Base-by-base conservation (phyloP, 2,329 filamentous ascomycete genomes). In the Talaromyces amestolkiae region DNA sequence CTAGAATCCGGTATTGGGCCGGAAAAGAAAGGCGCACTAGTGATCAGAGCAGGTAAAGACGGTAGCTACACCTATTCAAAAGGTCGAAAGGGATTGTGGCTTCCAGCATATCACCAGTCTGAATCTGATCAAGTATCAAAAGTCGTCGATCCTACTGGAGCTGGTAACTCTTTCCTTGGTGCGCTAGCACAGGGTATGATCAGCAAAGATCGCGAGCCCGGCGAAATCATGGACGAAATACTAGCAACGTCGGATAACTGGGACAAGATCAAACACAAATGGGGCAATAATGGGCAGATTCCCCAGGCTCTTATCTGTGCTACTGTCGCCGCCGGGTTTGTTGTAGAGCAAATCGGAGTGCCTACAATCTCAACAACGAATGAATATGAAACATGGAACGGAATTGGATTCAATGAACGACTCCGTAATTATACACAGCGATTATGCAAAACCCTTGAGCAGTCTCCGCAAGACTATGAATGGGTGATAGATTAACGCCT, bases 91-190 rank as follows among this genome's bases (percentile, higher is more conserved):
- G 74, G 72, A 71, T 80, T 84, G 66, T 96, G 92, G 91, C 79
- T 97, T 27, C 91, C 91, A 13, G 91, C 93, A 8, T 94, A 90
- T 73, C 91, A 93, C 70, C 76, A 74, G 70, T 78, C 74, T 22
- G 70, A 67, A 54, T 65, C 66, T 27, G 69, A 76, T 0, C 74
- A 72, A 66, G 67, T 65, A 67, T 74, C 75, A 67, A 67, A 71
- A 61, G 92, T 97, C 1, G 80, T 95, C n/a, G 95, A 98, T 76
- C 93, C 94, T 0, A 98, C 95, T 0, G 95, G 95, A 10, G 95
- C 93, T 22, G 95, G 95, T 0, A 99, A 99, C 77, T 89, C 91
- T 0, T 98, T 97, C 72, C 81, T 97, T 9, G 87, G 87, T 24
- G 86, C 85, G 1, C 73, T 89, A 66, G 82, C 85, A 7, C 81